Conservation (phyloP, 164 flowering plant genomes). For the Tetrastigma voinierianum region DNA sequence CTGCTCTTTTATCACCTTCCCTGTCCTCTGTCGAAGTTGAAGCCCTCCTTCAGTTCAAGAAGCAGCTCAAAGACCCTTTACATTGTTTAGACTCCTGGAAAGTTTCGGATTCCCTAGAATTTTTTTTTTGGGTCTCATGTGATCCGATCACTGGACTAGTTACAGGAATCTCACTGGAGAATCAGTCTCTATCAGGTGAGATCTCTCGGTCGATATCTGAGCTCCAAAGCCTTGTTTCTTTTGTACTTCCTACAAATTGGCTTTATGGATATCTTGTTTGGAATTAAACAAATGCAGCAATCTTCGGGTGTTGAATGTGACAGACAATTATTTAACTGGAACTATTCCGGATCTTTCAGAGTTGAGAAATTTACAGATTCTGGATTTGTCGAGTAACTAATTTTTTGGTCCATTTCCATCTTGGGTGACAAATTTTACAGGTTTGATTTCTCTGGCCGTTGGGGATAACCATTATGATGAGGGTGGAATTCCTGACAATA, state of each 20-base stretch:
- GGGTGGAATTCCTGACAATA: no score
- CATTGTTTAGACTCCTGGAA: no score
- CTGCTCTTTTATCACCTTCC: slow-evolving; percentile 19
- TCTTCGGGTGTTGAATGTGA: slow-evolving; percentile 59
- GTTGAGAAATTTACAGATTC: slow-evolving; percentile 42
- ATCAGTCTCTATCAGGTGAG: slow-evolving; percentile 59
- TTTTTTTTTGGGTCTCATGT: no score
- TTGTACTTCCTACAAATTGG: no score
- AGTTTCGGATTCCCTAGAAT: no score
- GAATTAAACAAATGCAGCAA: slow-evolving; percentile 37
- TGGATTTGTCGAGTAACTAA: slow-evolving; percentile 64
- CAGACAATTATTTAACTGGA: slow-evolving; percentile 51
- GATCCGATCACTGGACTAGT: slow-evolving; percentile 47
- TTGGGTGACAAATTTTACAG: no score
- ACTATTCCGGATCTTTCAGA: slow-evolving; percentile 63
- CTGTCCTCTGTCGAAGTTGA: slow-evolving; percentile 36
- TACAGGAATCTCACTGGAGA: slow-evolving; percentile 44
- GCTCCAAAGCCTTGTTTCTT: slow-evolving; percentile 46
- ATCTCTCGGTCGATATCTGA: slow-evolving; percentile 53
- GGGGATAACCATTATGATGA: no score
- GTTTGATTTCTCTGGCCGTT: no score
- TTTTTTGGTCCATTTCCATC: no score
- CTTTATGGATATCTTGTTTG: slow-evolving; percentile 54
- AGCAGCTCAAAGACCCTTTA: no score
- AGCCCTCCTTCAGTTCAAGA: no score